Evolutionary conservation across 2,329 filamentous ascomycete species (phyloP), one percentile per base, ranked within the genome.

Genomic region (Aspergillus niger): DNA sequence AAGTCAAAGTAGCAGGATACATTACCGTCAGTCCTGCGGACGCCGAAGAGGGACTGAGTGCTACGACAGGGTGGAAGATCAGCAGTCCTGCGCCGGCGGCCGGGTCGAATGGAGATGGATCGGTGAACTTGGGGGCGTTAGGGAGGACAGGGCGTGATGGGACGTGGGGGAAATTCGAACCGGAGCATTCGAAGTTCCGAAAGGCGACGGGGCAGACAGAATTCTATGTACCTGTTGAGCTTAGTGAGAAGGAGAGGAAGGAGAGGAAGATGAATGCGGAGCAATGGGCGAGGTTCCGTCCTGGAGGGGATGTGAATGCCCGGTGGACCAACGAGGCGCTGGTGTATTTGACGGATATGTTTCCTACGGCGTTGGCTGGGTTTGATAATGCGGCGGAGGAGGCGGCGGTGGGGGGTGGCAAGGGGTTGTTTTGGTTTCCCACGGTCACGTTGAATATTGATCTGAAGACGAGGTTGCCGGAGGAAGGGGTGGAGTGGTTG

Each of bases 381-480:
- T 70, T 77, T 59, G 76, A 72, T 70, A 69, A 54, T 6, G 60
- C 77, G 73, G 70, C 70, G 55, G 60, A 66, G 54, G 64, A 61
- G 30, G 66, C 64, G 17, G 68, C 38, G 72, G 79, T 63, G 59
- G 72, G 55, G 24, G 52, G 60, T 71, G 32, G 38, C 54, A 26
- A 62, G 66, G 75, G 76, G 3, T 77, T 56, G 73, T 86, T 86
- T 67, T 92, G 90, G 91, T 92, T 91, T 72, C 90, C 90, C 0
- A 96, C 91, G 0, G 75, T 96, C 1, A 78, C 88, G 17, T 76
- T 95, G 71, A 92, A 91, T 71, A 69, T 96, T 22, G 91, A 96
- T 63, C 79, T 92, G 41, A 95, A 94, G 79, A 91, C 89, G 72
- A 74, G 82, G 6, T 72, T 96, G 48, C 90, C 90, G 0, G 76